Conservation (phyloP, 441 rosid genomes). For the Heliophila coronopifolia region DNA sequence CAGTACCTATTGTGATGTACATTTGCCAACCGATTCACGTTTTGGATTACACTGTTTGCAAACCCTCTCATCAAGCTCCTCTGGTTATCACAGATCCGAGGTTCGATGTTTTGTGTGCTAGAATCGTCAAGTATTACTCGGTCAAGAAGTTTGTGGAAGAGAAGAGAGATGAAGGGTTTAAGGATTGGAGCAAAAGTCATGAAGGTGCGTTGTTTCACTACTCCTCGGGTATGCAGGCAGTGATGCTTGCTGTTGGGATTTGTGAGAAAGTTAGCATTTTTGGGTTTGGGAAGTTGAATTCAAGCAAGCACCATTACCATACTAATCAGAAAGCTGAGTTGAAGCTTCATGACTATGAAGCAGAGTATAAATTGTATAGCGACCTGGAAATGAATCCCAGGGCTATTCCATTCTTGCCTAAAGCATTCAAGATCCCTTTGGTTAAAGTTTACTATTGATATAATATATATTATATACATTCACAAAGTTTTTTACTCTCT, state of each 20-base stretch:
- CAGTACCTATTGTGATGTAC: conserved; percentile 68
- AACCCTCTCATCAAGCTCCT: conserved; percentile 46
- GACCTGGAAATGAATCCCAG: conserved; percentile 51
- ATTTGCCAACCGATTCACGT: conserved; percentile 77
- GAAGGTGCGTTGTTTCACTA: conserved; percentile 79
- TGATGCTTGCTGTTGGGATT: conserved; percentile 67
- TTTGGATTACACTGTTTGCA: conserved; percentile 64
- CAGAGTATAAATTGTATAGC: conserved; percentile 60
- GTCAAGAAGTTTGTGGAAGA: conserved; percentile 50
- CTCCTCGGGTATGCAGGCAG: conserved; percentile 90
- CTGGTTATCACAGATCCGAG: conserved; percentile 67
- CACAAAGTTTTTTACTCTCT: too few species aligned
- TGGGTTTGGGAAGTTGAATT: conserved; percentile 78
- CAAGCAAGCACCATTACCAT: conserved; percentile 80
- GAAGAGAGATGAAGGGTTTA: conserved; percentile 41
- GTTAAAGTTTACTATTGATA: conserved; percentile 57
- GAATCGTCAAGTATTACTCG: conserved; percentile 80
- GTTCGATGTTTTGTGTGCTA: conserved; percentile 62
- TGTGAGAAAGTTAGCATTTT: conserved; percentile 70
- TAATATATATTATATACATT: too few species aligned
- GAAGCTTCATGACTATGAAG: conserved; percentile 65
- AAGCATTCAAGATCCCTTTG: conserved; percentile 56
- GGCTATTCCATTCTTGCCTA: conserved; percentile 65
- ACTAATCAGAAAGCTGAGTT: conserved; percentile 82
- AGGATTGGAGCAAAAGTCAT: conserved; percentile 54